These are phyloP conservation scores for Fusarium cyanostomum DNA, from an alignment of 2,329 filamentous ascomycete genomes.

Conservation along the genomic window DNA sequence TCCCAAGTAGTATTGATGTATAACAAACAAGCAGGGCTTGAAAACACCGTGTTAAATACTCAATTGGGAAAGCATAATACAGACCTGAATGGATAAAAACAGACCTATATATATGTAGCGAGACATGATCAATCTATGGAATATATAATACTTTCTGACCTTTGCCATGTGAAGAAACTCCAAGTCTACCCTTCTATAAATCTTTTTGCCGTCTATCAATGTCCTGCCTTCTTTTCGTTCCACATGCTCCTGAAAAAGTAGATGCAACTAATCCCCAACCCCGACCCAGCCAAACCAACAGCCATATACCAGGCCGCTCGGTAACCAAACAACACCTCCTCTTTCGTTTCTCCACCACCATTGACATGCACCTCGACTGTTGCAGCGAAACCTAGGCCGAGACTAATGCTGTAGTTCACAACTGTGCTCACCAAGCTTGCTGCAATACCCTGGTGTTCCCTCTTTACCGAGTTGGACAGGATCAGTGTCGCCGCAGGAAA, in stretches of 20 bases:
- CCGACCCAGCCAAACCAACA: conserved; percentile 22
- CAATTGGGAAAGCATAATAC: too few relatives aligned
- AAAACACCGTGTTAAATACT: too few relatives aligned
- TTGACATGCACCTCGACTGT: conserved; percentile 63
- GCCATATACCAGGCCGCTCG: conserved; percentile 27
- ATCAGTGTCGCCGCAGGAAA: conserved; percentile 71
- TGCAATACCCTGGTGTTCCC: conserved; percentile 57
- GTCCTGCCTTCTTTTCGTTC: neutral
- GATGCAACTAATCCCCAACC: conserved; percentile 17
- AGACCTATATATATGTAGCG: too few relatives aligned
- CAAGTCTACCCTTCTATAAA: neutral
- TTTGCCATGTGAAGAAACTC: too few relatives aligned
- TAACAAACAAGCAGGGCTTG: too few relatives aligned
- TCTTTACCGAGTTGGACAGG: conserved; percentile 61
- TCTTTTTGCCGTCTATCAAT: neutral
- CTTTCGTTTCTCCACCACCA: conserved; percentile 30
- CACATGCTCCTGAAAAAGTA: conserved; percentile 29
- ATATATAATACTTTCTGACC: too few relatives aligned
- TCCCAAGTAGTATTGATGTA: too few relatives aligned
- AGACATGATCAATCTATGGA: too few relatives aligned
- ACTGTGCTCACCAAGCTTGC: conserved; percentile 69
- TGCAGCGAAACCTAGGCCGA: conserved; percentile 72
- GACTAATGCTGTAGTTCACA: conserved; percentile 74
- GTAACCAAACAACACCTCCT: conserved; percentile 20
- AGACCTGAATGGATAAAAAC: too few relatives aligned